Percentiles rank a stretch among this genome's conserved stretches.
phyloP scores from a whole-genome alignment of 2,329 filamentous ascomycete genomes.

The Aspergillus brunneoviolaceus region DNA sequence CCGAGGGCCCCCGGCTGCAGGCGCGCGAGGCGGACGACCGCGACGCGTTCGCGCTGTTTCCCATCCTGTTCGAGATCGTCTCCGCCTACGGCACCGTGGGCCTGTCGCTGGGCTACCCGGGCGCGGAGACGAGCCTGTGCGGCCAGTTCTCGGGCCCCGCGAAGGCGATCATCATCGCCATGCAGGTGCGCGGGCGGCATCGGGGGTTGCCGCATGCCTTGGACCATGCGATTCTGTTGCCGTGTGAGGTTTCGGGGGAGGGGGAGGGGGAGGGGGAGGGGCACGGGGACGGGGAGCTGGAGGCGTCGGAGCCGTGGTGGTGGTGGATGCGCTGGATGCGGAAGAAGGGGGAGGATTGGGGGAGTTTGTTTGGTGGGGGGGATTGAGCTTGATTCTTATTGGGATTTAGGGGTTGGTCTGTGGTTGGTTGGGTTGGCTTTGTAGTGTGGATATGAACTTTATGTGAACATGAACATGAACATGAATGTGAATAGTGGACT shows the following conservation, averaged over 20 bases:
- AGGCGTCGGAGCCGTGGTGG: constrained; percentile 7
- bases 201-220: constrained; percentile 64
- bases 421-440: too few relatives aligned
- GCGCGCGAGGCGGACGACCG: constrained; percentile 51
- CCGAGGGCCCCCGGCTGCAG: constrained; percentile 71
- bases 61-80: constrained; percentile 75
- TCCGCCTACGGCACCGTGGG: constrained; percentile 91
- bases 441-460: too few relatives aligned
- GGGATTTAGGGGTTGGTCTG: too few relatives aligned
- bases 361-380: constrained; percentile 8
- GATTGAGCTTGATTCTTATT: neutral
- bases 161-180: constrained; percentile 63
- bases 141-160: constrained; percentile 70
- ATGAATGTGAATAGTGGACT: too few relatives aligned
- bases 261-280: too few relatives aligned
- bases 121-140: constrained; percentile 73
- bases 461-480: too few relatives aligned
- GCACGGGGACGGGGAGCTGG: neutral
- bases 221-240: constrained; percentile 65
- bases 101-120: constrained; percentile 74
- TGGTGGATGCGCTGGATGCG: constrained; percentile 20
- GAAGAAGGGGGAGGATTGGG: constrained; percentile 12
- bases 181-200: constrained; percentile 63
- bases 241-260: constrained; percentile 47
- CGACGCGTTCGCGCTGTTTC: constrained; percentile 60